These are phyloP conservation scores for Alternaria brassicae DNA, from an alignment of 2,329 filamentous ascomycete genomes.

Conservation along the genomic window DNA sequence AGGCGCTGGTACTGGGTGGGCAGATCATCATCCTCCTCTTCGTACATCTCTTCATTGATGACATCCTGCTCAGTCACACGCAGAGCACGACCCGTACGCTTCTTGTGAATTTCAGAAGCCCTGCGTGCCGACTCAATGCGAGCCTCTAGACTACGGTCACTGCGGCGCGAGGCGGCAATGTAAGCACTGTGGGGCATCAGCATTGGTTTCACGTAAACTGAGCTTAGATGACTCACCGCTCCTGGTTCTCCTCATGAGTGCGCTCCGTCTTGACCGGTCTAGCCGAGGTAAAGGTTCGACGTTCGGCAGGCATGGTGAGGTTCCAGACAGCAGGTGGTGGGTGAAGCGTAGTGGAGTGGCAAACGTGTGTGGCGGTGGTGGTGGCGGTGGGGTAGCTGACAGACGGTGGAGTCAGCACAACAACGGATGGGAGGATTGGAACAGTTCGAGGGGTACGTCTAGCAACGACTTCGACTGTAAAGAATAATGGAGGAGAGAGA, in stretches of 20 bases:
- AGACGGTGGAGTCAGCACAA: slow-evolving; percentile 6
- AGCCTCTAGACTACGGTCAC: slow-evolving; percentile 86
- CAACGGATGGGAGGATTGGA: neutral
- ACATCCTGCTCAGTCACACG: slow-evolving; percentile 87
- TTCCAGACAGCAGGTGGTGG: neutral
- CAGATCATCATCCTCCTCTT: slow-evolving; percentile 87
- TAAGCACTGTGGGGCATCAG: slow-evolving; percentile 69
- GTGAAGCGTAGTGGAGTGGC: slow-evolving; percentile 12
- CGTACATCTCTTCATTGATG: slow-evolving; percentile 92
- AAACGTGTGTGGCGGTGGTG: slow-evolving; percentile 11
- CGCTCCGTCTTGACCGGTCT: slow-evolving; percentile 70
- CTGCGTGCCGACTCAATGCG: slow-evolving; percentile 84
- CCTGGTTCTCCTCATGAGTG: slow-evolving; percentile 82
- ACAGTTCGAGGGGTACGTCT: slow-evolving; percentile 27
- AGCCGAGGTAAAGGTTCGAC: slow-evolving; percentile 42
- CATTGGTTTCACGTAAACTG: neutral
- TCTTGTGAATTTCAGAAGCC: slow-evolving; percentile 90
- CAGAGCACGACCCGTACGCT: slow-evolving; percentile 81
- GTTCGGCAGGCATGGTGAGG: slow-evolving; percentile 51
- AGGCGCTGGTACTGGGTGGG: slow-evolving; percentile 71
- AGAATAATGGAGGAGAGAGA: slow-evolving; percentile 15
- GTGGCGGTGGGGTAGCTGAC: slow-evolving; percentile 21
- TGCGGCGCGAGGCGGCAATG: slow-evolving; percentile 86
- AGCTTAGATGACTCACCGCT: slow-evolving; percentile 58
- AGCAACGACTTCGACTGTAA: slow-evolving; percentile 30